A percentile compares a stretch with the other conserved stretches of the same genome.
Evolutionary conservation across 257 asterid genomes (phyloP).

Genomic region (Capsicum rhomboideum): DNA sequence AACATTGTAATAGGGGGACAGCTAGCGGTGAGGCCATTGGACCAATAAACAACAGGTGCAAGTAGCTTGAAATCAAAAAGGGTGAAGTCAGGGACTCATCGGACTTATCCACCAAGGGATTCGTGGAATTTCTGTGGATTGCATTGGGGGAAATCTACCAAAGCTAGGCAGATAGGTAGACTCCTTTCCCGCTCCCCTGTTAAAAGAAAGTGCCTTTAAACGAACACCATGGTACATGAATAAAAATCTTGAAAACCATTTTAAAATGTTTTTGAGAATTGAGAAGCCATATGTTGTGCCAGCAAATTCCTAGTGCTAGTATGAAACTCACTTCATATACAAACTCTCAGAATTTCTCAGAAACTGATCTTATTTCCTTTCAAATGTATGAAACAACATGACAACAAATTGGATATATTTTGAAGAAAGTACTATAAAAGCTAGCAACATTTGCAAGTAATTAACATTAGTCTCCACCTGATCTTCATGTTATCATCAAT

Average conservation of each 20-base stretch:
- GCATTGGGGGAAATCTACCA: too few relatives aligned
- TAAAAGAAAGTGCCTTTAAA: neutral
- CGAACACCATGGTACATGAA: neutral
- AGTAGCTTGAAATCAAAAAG: too few relatives aligned
- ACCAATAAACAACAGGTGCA: too few relatives aligned
- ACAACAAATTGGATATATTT: neutral
- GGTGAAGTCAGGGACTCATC: too few relatives aligned
- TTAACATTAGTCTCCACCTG: neutral
- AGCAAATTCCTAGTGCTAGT: neutral
- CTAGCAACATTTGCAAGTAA: neutral
- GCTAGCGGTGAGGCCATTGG: too few relatives aligned
- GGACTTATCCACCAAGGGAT: too few relatives aligned
- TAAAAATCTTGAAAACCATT: neutral
- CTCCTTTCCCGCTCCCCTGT: too few relatives aligned
- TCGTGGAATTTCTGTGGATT: neutral
- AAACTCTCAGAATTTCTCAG: neutral
- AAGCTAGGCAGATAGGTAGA: too few relatives aligned
- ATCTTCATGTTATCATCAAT: neutral
- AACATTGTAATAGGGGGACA: too few relatives aligned
- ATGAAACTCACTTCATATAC: neutral
- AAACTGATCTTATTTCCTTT: neutral
- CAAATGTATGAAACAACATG: neutral
- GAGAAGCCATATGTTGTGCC: neutral
- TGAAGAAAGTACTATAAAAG: neutral
- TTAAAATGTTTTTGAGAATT: neutral